A percentile compares a stretch with the other conserved stretches of the same genome.
Evolutionary conservation across 495 filamentous ascomycete species (phyloP).

Genomic region (Penicillium steckii): DNA sequence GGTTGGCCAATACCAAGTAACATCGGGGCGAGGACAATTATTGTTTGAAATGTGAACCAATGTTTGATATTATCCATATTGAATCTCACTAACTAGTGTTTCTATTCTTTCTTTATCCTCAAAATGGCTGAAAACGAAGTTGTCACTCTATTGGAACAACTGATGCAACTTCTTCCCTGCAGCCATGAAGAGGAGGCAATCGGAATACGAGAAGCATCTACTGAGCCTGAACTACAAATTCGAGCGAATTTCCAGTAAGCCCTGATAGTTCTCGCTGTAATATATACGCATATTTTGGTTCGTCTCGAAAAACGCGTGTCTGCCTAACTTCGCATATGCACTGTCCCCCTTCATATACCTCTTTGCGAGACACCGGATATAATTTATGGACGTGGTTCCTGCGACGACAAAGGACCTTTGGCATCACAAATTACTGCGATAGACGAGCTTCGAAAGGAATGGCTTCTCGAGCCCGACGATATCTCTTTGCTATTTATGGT

Average conservation of each 20-base stretch:
- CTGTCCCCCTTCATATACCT: conserved; percentile 58
- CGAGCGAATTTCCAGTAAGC: background rate
- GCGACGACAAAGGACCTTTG: conserved; percentile 83
- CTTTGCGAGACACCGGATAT: conserved; percentile 37
- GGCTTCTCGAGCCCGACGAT: conserved; percentile 23
- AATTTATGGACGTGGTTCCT: conserved; percentile 70
- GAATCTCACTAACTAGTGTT: no score
- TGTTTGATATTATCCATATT: no score
- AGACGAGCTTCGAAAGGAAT: conserved; percentile 22
- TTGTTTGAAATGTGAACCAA: no score
- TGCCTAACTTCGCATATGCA: conserved; percentile 67
- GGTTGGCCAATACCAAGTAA: background rate
- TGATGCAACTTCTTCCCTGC: background rate
- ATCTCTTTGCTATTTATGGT: conserved; percentile 76
- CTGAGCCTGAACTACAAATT: background rate
- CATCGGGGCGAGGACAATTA: no score
- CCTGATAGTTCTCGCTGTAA: conserved; percentile 8
- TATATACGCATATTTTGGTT: conserved; percentile 24
- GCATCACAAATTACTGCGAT: conserved; percentile 68
- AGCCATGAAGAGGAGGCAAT: conserved; percentile 1
- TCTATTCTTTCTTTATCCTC: no score
- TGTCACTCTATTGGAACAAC: background rate
- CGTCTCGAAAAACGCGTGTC: conserved; percentile 25
- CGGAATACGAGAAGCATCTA: background rate
- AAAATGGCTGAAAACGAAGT: background rate